Conservation (phyloP, 2,329 filamentous ascomycete species). For the Cladosporium sp. region DNA sequence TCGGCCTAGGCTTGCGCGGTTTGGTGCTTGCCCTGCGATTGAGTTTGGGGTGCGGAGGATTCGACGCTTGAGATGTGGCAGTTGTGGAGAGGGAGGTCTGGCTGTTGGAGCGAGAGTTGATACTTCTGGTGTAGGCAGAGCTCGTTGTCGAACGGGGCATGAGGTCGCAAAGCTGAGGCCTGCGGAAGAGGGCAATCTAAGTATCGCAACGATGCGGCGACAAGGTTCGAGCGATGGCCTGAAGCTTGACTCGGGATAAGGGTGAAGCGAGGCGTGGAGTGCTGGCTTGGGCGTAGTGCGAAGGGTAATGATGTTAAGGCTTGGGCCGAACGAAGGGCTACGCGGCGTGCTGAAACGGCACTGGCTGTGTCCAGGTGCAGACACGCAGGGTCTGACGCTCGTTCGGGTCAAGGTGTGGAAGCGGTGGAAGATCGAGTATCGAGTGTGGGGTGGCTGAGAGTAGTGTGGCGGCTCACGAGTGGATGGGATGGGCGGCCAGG, state of each 20-base stretch:
- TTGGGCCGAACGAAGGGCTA: constrained; percentile 6
- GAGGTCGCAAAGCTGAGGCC: not conserved
- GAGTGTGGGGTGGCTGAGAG: constrained; percentile 11
- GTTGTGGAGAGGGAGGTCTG: not conserved
- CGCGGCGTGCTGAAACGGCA: constrained; percentile 7
- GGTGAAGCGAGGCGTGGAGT: not conserved
- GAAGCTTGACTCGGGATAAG: constrained; percentile 1
- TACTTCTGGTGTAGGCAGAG: not conserved
- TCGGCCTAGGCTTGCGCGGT: constrained; percentile 7
- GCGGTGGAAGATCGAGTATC: not conserved
- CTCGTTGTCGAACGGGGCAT: constrained; percentile 8
- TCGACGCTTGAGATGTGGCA: not conserved
- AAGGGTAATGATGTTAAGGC: constrained; percentile 11
- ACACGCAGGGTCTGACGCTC: not conserved
- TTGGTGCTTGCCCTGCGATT: not conserved
- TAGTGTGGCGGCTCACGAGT: not conserved
- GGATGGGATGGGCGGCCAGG: not conserved
- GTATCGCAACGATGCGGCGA: not conserved
- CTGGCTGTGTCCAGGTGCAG: constrained; percentile 1
- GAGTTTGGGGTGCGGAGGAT: not conserved
- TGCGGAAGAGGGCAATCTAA: constrained; percentile 2
- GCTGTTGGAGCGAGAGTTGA: not conserved
- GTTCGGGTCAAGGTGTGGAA: not conserved
- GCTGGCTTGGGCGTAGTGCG: not conserved
- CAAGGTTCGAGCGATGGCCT: constrained; percentile 10